Evolutionary conservation across 2,329 filamentous ascomycete species (phyloP).

Genomic region (Alternaria sp.): DNA sequence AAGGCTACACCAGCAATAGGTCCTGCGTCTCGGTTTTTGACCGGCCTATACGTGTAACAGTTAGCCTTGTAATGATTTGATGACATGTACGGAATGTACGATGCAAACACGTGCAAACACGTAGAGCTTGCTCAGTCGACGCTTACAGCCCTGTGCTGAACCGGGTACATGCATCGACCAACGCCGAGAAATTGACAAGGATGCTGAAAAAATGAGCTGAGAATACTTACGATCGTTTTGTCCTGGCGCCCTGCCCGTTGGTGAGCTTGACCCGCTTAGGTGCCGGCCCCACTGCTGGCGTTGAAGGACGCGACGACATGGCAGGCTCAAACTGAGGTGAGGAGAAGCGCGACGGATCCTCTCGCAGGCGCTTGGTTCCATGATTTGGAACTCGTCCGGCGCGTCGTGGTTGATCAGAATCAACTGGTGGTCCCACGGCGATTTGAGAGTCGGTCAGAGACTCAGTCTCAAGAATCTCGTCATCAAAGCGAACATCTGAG

Average conservation of each 20-base stretch:
- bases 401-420: constrained; percentile 39
- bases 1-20: constrained; percentile 71
- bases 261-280: constrained; percentile 45
- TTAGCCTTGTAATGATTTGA: constrained; percentile 41
- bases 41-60: constrained; percentile 62
- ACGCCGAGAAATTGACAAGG: constrained; percentile 17
- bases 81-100: constrained; percentile 19
- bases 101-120: constrained; percentile 41
- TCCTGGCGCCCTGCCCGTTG: constrained; percentile 45
- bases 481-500: constrained; percentile 46
- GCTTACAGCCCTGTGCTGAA: constrained; percentile 32
- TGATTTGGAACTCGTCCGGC: constrained; percentile 36
- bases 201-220: constrained; percentile 15
- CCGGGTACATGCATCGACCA: constrained; percentile 32
- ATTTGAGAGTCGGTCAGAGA: constrained; percentile 46
- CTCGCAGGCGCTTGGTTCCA: constrained; percentile 41
- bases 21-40: constrained; percentile 73
- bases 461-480: constrained; percentile 46
- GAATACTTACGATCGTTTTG: constrained; percentile 48
- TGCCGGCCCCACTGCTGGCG: constrained; percentile 37
- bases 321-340: constrained; percentile 42
- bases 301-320: constrained; percentile 42
- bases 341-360: constrained; percentile 37
- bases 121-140: constrained; percentile 44
- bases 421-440: constrained; percentile 44